Evolutionary conservation across 805 yeast genomes (phyloP), one percentile per base, ranked within the genome.

Genomic region (Metschnikowia aberdeeniae): DNA sequence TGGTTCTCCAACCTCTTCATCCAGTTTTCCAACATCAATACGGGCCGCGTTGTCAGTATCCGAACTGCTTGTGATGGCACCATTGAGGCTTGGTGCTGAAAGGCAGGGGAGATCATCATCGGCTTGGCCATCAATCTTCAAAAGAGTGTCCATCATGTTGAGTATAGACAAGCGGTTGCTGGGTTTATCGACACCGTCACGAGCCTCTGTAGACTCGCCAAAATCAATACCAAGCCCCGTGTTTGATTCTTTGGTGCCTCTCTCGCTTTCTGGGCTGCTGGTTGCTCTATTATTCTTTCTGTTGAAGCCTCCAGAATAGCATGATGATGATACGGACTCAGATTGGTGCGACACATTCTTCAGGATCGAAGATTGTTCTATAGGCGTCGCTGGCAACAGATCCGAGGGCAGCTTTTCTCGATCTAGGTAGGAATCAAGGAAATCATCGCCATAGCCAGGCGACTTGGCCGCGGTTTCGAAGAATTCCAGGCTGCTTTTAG

Each of bases 341-440:
- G 40, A 8, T 9, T 36, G 24, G n/a, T 36, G 40, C 10, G 32
- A 31, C 11, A 6, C 7, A 11, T 17, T 4, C 14, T 14, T 27
- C 6, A 14, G 6, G 5, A 17, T 19, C 14, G n/a, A n/a, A 17
- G 40, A 22, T n/a, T 36, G 29, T 17, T 36, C 11, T 2, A 36
- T n/a, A 3, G 40, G 19, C 19, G 27, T 37, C 2, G 27, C 40
- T 17, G 26, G 28, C 30, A 29, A 22, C 44, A 40, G 45, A 6
- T 26, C 22, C 13, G 22, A 22, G n/a, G 22, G 11, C 14, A 45
- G 52, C 45, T 42, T 47, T 17, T 41, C 36, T 12, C 45, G 24
- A 14, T 50, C 54, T 39, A 52, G 43, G 31, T 54, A 54, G 1
- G 55, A 35, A 14, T 52, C 56, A n/a, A 54, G 34, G 34, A 54